Evolutionary conservation across 805 yeast species (phyloP).

Genomic region (Ogataea parapolymorpha): DNA sequence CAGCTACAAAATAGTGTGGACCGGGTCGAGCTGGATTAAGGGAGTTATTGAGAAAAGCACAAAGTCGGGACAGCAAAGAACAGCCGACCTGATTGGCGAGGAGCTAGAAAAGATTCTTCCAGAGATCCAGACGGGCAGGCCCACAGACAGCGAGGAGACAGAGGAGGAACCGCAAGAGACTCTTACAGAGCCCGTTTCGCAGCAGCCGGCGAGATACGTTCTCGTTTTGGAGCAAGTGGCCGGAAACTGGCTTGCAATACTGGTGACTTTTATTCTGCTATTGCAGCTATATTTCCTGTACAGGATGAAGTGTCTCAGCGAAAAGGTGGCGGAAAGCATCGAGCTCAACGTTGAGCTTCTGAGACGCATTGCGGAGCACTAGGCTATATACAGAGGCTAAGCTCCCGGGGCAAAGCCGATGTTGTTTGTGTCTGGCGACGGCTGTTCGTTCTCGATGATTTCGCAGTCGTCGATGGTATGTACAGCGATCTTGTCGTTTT

Average conservation of each 20-base stretch:
- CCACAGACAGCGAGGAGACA: not conserved
- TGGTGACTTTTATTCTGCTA: conserved; percentile 7
- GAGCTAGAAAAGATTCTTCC: conserved; percentile 23
- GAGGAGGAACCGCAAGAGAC: not conserved
- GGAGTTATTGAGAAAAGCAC: conserved; percentile 85
- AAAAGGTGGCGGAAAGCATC: not conserved
- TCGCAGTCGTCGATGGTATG: conserved; percentile 69
- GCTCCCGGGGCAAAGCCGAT: conserved; percentile 24
- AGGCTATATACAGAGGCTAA: conserved; percentile 4
- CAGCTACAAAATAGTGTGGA: conserved; percentile 85
- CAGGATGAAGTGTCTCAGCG: conserved; percentile 4
- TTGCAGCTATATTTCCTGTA: conserved; percentile 8
- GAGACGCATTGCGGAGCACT: not conserved
- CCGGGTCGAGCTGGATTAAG: conserved; percentile 89
- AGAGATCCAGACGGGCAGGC: conserved; percentile 6
- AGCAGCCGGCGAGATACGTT: not conserved
- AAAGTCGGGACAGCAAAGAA: conserved; percentile 69
- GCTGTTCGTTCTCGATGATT: conserved; percentile 44
- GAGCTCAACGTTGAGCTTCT: conserved; percentile 1
- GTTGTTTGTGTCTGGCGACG: conserved; percentile 8
- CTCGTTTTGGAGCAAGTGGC: conserved; percentile 6
- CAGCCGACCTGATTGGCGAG: conserved; percentile 41
- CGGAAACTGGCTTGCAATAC: conserved; percentile 11
- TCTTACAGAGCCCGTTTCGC: not conserved
- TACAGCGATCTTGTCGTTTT: conserved; percentile 52